Base-by-base conservation (phyloP, 805 yeast genomes). In the Yamadazyma tumulicola region DNA sequence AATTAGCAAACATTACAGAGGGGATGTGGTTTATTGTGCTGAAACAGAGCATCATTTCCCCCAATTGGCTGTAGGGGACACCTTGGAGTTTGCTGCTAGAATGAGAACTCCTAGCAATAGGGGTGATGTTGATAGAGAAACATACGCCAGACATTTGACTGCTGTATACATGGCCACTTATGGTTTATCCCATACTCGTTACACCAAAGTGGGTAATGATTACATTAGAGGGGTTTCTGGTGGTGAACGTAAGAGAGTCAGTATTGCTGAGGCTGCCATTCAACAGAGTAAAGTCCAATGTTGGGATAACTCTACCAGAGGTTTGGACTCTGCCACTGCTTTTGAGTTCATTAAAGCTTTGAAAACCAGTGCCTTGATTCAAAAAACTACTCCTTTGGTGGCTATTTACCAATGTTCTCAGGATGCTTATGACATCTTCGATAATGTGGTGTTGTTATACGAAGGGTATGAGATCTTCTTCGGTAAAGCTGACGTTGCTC, bases 231-330 rank as follows among this genome's bases (percentile, higher is more conserved):
- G 87, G 63, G 85, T 81, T 26, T 79, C 91, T 33, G 91, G 94
- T 51, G 93, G 94, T 68, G 93, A 85, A 61, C 67, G 94, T 46
- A 83, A 84, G 59, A 75, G 94, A 64, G 91, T 85, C 3, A 81
- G 91, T 8, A 79, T 85, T 48, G 86, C 88, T 8, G 95, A 85
- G 59, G 84, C 84, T 1, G 62, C 81, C 29, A 72, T 82, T 30
- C 69, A 79, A 32, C 76, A 80, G 19, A 81, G 86, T 19, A 61
- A 70, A 22, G 28, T 16, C 57, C 75, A 72, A 48, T 61, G 74
- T 45, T 72, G 77, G 77, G 77, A 85, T 64, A 85, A 85, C 51
- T 82, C 91, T 5, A 85, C 95, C 5, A 75, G 93, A 64, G 95
- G 95, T 48, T 68, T 85, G 40, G 95, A 85, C 60, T 73, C 93